These are phyloP conservation scores for Letharia lupina DNA, from an alignment of 495 filamentous ascomycete species.

Conservation along the genomic window DNA sequence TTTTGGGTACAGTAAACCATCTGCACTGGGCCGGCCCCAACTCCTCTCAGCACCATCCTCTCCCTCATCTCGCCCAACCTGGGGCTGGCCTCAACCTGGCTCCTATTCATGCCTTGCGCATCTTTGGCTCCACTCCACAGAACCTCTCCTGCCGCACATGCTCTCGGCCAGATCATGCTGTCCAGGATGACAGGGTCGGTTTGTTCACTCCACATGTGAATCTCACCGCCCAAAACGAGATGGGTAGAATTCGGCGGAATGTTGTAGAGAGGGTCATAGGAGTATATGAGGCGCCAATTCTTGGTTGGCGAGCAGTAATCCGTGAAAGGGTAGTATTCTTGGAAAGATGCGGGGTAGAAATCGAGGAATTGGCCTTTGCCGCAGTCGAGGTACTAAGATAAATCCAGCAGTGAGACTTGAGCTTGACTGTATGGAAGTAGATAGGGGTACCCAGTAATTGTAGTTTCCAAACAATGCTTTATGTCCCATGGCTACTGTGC, in stretches of 20 bases:
- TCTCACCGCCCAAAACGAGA: slow-evolving; percentile 68
- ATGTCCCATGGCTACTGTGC: slow-evolving; percentile 47
- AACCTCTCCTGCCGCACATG: slow-evolving; percentile 43
- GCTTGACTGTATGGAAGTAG: slow-evolving; percentile 29
- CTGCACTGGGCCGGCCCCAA: slow-evolving; percentile 24
- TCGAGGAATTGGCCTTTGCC: slow-evolving; percentile 70
- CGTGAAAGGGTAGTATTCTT: slow-evolving; percentile 44
- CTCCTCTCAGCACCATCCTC: slow-evolving; percentile 21
- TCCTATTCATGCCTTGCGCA: slow-evolving; percentile 20
- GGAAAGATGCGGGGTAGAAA: slow-evolving; percentile 42
- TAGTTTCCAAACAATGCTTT: slow-evolving; percentile 66
- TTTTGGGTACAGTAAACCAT: slow-evolving; percentile 23
- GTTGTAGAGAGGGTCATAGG: slow-evolving; percentile 58
- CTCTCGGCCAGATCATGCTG: slow-evolving; percentile 68
- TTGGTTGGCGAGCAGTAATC: slow-evolving; percentile 72
- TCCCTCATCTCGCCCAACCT: slow-evolving; percentile 26
- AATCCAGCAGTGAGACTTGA: neutral
- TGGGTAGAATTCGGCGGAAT: slow-evolving; percentile 48
- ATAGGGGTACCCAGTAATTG: slow-evolving; percentile 49
- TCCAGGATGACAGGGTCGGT: slow-evolving; percentile 64
- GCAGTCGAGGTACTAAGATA: slow-evolving; percentile 60
- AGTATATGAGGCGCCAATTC: slow-evolving; percentile 71
- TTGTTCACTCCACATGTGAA: slow-evolving; percentile 69
- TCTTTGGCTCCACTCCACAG: slow-evolving; percentile 23
- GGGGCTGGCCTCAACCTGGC: slow-evolving; percentile 21